phyloP scores from a whole-genome alignment of 257 asterid genomes.

The Rauvolfia tetraphylla region DNA sequence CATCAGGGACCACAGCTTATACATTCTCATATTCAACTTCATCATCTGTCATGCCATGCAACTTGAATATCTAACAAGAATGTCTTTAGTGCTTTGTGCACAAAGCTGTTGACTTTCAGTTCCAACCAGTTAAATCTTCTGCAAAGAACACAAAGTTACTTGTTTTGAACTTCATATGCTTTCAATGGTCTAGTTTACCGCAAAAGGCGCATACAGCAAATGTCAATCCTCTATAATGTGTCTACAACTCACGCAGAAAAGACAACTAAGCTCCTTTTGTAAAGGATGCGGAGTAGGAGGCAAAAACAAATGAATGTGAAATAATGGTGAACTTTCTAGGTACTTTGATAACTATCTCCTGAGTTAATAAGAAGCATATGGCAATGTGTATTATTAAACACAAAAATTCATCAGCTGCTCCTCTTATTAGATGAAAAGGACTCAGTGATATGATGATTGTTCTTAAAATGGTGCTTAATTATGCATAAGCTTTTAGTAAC shows the following conservation, averaged over 20 bases:
- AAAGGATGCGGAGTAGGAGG: not conserved
- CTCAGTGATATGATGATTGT: not conserved
- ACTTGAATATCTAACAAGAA: not conserved
- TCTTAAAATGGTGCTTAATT: not conserved
- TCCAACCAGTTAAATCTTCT: not conserved
- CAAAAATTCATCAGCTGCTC: not conserved
- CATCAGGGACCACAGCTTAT: not conserved
- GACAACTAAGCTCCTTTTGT: not conserved
- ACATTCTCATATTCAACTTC: not conserved
- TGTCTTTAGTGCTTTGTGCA: not conserved
- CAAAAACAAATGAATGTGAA: not conserved
- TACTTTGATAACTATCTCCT: not conserved
- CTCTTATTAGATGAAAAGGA: not conserved
- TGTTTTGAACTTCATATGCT: not conserved
- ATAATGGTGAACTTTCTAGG: not conserved
- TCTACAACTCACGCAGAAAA: not conserved
- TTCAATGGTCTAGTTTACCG: not conserved
- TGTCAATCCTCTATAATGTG: not conserved
- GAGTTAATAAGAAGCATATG: not conserved
- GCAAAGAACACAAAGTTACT: constrained; percentile 1
- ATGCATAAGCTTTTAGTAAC: constrained; percentile 1
- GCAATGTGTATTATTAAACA: too few species aligned
- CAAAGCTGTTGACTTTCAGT: not conserved
- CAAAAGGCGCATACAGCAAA: not conserved
- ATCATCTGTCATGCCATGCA: not conserved